Base-by-base conservation (phyloP, 2,329 filamentous ascomycete genomes). In the Teratosphaeria destructans region DNA sequence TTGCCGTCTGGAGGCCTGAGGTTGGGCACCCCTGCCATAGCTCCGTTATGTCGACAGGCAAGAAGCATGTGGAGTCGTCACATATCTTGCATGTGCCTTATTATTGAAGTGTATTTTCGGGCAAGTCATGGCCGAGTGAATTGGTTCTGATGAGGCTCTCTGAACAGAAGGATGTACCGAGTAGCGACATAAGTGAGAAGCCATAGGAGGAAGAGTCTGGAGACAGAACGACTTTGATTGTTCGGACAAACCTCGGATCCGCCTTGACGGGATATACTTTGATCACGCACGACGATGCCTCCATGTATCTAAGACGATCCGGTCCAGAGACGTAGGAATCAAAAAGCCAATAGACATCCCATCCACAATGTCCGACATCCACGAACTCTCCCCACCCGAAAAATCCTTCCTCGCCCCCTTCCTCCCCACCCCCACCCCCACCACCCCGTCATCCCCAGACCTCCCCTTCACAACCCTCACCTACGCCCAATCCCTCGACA, bases 401-500 rank as follows among this genome's bases (percentile, higher is more conserved):
- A 69, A 78, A 52, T 68, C 73, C 5, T 81, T 80, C 56, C 72
- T 85, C 52, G 72, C 76, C 37, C 74, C 78, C 12, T 84, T 83
- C 69, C 72, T 85, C 19, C 66, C 70, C 56, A 64, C 12, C 19
- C 66, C 70, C 56, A 64, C 12, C 61, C 66, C 71, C 11, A 34
- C 14, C 29, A 34, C 14, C 29, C 23, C 26, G 10, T 7, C 29
- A 32, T 32, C 29, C 4, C 35, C 8, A 7, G 57, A 56, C 49
- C 63, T 78, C 27, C 81, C 81, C 6, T 80, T 81, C 70, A 81
- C 90, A 56, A 96, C 92, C 2, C 80, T 96, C 49, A 96, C 93
- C 12, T 97, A 92, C 74, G 93, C 94, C 26, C 88, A 87, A 6
- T 96, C 92, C 3, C 86, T 99, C 65, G 93, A 97, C 76, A 87